These are phyloP conservation scores for Hibiscus syriacus DNA, from an alignment of 345 rosid genomes.

Conservation along the genomic window DNA sequence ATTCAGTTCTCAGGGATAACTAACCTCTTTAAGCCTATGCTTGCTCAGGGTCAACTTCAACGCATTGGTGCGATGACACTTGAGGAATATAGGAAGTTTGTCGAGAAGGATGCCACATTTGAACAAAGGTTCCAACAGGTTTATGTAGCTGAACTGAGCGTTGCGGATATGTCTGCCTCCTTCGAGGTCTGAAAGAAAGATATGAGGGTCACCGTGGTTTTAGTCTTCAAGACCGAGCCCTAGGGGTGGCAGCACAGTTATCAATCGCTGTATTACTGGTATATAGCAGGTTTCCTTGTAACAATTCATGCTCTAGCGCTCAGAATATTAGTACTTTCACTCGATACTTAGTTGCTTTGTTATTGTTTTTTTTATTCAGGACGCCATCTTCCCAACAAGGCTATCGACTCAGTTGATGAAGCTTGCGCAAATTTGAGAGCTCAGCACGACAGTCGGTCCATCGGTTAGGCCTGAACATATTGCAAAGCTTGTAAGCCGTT, in stretches of 20 bases:
- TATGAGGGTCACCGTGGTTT: too few relatives aligned
- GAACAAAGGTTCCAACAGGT: slow-evolving; percentile 94
- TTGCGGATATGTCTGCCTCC: too few relatives aligned
- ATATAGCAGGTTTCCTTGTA: too few relatives aligned
- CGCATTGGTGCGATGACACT: slow-evolving; percentile 94
- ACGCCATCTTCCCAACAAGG: slow-evolving; percentile 89
- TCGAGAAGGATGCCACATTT: slow-evolving; percentile 95
- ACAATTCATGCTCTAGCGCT: too few relatives aligned
- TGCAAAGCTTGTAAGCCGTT: slow-evolving; percentile 83
- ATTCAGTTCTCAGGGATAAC: slow-evolving; percentile 95
- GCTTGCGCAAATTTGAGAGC: slow-evolving; percentile 95
- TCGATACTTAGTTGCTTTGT: too few relatives aligned
- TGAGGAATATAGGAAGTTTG: slow-evolving; percentile 91
- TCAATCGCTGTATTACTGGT: too few relatives aligned
- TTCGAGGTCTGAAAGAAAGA: too few relatives aligned
- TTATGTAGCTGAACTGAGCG: slow-evolving; percentile 84
- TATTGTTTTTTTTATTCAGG: slow-evolving; percentile 26
- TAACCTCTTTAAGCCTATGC: slow-evolving; percentile 89
- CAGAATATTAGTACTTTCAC: too few relatives aligned
- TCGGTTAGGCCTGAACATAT: slow-evolving; percentile 85
- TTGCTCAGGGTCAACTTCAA: slow-evolving; percentile 89
- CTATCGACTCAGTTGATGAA: slow-evolving; percentile 89
- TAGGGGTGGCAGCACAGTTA: too few relatives aligned
- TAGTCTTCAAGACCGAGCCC: too few relatives aligned
- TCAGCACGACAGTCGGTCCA: slow-evolving; percentile 94